Evolutionary conservation across 2,329 filamentous ascomycete species (phyloP), one percentile per base, ranked within the genome.

Genomic region (Fusarium anthophilum): DNA sequence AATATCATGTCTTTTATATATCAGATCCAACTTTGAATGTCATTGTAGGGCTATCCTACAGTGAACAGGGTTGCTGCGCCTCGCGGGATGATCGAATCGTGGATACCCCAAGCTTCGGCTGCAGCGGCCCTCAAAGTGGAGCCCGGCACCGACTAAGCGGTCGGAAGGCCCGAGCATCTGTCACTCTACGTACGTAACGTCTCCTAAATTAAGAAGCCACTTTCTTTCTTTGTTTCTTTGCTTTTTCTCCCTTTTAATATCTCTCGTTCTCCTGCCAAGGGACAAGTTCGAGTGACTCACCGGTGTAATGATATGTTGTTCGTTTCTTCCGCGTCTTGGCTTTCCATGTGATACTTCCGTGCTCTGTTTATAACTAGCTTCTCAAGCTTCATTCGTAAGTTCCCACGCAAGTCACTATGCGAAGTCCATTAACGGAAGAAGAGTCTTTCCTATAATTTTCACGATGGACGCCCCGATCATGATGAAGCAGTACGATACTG

Each of bases 51-150:
- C 45, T 47, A 39, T 47, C 6, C 8, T 13, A 15, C 26, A 8
- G 20, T 17, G 41, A 41, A 37, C 48, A 65, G 48, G 66, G 66
- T 65, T 70, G 45, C 66, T 70, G 66, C 66, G 58, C 66, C 66
- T 69, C 51, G 8, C 66, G 44, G 66, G 58, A 70, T 70, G 39
- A 37, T 58, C 38, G 26, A 47, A 63, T 37, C 47, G 55, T 63
- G 65, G 65, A 57, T 51, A 66, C 60, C 47, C 39, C 51, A 63
- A 63, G 24, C 35, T 54, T 53, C 66, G 60, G 66, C 28, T 70
- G 50, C 35, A 45, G 47, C 66, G 68, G 66, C 68, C 44, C 32
- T 17, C 28, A 37, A 3, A 43, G 66, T 70, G 68, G 67, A 43
- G 39, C 13, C 26, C 15, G 30, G 12, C 24, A 43, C 43, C 39